Conservation (phyloP, 345 rosid genomes). For the Arabidopsis arenosa region DNA sequence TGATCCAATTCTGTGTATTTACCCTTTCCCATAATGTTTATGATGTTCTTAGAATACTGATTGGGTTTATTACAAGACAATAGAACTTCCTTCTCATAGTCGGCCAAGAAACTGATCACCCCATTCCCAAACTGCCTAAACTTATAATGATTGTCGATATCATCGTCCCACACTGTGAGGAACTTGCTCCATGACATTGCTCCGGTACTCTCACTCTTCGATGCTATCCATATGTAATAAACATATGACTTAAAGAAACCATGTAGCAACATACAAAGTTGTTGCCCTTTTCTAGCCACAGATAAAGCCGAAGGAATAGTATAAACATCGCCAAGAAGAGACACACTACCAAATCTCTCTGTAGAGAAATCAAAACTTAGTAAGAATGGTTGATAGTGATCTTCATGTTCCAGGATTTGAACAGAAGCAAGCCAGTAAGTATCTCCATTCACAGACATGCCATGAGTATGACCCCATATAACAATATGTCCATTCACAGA, state of each 20-base stretch:
- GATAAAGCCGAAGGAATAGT: background rate
- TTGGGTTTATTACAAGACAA: background rate
- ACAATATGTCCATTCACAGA: too few species aligned
- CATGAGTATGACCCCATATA: too few species aligned
- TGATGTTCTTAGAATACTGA: background rate
- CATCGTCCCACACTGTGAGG: too few species aligned
- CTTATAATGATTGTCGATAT: background rate
- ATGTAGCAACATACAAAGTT: background rate
- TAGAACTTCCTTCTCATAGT: background rate
- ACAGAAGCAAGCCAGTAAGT: too few species aligned
- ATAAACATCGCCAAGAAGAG: background rate
- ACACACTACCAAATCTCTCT: background rate
- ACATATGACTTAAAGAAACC: too few species aligned
- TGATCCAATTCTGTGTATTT: background rate
- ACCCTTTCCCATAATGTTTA: background rate
- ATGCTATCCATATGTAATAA: background rate
- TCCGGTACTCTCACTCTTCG: slow-evolving; percentile 4
- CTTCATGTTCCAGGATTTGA: too few species aligned
- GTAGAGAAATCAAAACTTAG: slow-evolving; percentile 20
- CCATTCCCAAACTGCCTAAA: background rate
- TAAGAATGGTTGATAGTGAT: background rate
- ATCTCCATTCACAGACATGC: background rate
- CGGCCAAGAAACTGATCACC: background rate
- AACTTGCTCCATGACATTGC: slow-evolving; percentile 18
- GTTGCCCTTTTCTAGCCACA: background rate